Conservation (phyloP, 164 flowering plant species). For the Sedum album region DNA sequence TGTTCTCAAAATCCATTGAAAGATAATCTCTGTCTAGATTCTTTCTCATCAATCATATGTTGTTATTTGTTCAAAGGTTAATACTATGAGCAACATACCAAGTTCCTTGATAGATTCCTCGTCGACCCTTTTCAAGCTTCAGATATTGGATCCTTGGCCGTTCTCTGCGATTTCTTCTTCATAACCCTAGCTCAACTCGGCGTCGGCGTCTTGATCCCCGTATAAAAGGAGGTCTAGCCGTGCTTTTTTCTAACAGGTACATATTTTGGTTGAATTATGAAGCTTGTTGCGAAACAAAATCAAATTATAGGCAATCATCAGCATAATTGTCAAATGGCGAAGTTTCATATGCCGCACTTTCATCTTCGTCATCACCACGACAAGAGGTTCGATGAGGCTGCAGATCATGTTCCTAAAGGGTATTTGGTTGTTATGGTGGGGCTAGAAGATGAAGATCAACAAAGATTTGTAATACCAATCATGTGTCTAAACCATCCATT, state of each 20-base stretch:
- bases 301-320: no score
- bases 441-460: conserved; percentile 29
- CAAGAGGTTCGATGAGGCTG: conserved; percentile 16
- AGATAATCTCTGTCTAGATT: conserved; percentile 3
- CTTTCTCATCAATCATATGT: background rate
- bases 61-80: conserved; percentile 7
- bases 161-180: conserved; percentile 29
- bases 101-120: conserved; percentile 43
- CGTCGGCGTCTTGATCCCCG: no score
- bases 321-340: conserved; percentile 22
- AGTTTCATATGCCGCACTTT: conserved; percentile 20
- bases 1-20: no score
- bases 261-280: no score
- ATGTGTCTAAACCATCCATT: conserved; percentile 54
- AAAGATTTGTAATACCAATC: conserved; percentile 51
- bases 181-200: background rate
- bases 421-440: conserved; percentile 45
- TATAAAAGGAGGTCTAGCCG: no score
- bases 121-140: conserved; percentile 42
- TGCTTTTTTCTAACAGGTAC: no score
- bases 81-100: conserved; percentile 75
- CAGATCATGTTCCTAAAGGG: conserved; percentile 37
- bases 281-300: background rate
- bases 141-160: conserved; percentile 77
- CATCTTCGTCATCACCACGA: conserved; percentile 19